These are phyloP conservation scores for Trichoderma parareesei DNA, from an alignment of 495 filamentous ascomycete species.

Conservation along the genomic window DNA sequence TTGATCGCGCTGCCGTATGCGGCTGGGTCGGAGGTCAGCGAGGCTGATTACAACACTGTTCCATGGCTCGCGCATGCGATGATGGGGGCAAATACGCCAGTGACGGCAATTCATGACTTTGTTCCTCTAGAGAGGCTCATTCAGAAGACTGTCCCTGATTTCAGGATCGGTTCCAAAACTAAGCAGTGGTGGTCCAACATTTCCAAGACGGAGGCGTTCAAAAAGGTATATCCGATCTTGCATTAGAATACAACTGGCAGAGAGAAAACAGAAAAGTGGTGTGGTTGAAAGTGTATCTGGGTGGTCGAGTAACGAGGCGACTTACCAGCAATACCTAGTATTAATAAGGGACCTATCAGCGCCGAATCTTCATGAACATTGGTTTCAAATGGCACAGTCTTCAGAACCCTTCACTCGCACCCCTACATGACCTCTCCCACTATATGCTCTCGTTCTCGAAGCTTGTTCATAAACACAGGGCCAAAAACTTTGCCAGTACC, in stretches of 20 bases:
- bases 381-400: too few species aligned
- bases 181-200: neutral
- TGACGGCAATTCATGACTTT: neutral
- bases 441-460: too few species aligned
- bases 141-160: neutral
- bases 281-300: too few species aligned
- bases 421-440: too few species aligned
- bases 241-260: neutral
- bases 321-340: too few species aligned
- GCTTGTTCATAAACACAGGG: too few species aligned
- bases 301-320: too few species aligned
- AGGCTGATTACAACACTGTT: neutral
- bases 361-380: too few species aligned
- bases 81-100: neutral
- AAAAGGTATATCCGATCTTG: neutral
- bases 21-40: neutral
- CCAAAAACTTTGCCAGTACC: too few species aligned
- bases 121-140: neutral
- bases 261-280: neutral
- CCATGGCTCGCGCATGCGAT: neutral
- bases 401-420: too few species aligned
- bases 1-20: neutral
- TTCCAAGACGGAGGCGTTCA: neutral
- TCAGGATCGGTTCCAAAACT: neutral
- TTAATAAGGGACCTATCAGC: too few species aligned